phyloP scores from a whole-genome alignment of 2,329 filamentous ascomycete genomes.

The Colletotrichum kahawae region DNA sequence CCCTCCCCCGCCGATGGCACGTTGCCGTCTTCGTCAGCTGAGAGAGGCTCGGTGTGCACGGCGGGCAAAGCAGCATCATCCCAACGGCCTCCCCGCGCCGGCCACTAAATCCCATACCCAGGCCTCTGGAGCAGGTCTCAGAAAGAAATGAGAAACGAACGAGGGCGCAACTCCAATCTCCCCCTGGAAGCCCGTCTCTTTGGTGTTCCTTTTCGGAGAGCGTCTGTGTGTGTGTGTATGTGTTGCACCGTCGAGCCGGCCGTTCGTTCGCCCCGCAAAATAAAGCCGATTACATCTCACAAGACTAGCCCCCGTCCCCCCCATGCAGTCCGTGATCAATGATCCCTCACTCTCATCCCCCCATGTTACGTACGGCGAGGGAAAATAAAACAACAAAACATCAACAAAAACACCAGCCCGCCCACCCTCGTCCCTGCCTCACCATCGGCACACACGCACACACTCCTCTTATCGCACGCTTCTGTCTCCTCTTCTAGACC shows the following conservation, averaged over 20 bases:
- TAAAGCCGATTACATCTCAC: background rate
- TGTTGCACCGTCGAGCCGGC: background rate
- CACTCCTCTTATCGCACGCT: background rate
- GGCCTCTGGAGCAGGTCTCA: background rate
- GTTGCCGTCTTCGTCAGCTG: background rate
- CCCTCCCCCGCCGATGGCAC: background rate
- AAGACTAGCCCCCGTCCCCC: background rate
- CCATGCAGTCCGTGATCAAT: background rate
- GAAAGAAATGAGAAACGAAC: background rate
- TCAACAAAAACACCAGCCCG: conserved; percentile 6
- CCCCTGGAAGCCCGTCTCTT: background rate
- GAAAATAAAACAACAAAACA: background rate
- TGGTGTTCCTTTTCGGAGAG: background rate
- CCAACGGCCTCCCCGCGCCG: conserved; percentile 4
- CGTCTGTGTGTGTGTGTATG: background rate
- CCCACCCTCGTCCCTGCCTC: background rate
- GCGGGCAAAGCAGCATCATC: conserved; percentile 2
- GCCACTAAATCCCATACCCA: conserved; percentile 15
- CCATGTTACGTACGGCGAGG: background rate
- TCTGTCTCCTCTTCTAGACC: background rate
- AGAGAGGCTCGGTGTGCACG: background rate
- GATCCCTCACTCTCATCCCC: background rate
- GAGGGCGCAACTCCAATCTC: background rate
- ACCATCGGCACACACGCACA: background rate
- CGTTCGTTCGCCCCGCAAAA: conserved; percentile 3